Percentiles rank a stretch among this genome's conserved stretches.
Conservation (phyloP, 106 monocot species). For the Narthecium ossifragum region DNA sequence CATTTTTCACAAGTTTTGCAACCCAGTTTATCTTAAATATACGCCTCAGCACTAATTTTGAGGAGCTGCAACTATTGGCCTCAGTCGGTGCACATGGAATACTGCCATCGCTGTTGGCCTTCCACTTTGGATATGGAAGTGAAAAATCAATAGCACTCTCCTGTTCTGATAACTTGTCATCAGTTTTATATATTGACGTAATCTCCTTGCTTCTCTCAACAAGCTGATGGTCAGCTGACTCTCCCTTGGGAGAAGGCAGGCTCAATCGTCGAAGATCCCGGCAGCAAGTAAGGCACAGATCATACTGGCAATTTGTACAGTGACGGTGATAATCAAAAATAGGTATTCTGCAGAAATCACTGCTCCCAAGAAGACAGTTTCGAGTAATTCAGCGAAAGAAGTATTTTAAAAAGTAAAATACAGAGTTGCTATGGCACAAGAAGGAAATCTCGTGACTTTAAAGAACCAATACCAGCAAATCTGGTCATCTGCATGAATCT, state of each 20-base stretch:
- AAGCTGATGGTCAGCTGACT: constrained; percentile 4
- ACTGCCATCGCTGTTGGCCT: constrained; percentile 65
- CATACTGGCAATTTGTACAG: constrained; percentile 69
- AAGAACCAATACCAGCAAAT: constrained; percentile 76
- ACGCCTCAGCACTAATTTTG: constrained; percentile 59
- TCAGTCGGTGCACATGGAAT: constrained; percentile 58
- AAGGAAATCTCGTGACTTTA: too few species aligned
- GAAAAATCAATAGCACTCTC: constrained; percentile 33
- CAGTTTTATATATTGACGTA: too few species aligned
- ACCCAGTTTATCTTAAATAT: constrained; percentile 97
- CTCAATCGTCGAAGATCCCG: constrained; percentile 58
- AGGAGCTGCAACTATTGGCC: constrained; percentile 52
- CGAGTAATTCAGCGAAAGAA: background rate
- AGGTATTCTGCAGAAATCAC: constrained; percentile 84
- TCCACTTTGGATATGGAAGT: constrained; percentile 73
- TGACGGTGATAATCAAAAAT: constrained; percentile 96
- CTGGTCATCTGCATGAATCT: constrained; percentile 79
- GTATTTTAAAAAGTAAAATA: too few species aligned
- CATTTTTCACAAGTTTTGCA: constrained; percentile 74
- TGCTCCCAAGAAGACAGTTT: constrained; percentile 18
- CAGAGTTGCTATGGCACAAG: too few species aligned
- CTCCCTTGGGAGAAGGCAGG: constrained; percentile 16
- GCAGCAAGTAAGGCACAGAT: constrained; percentile 83
- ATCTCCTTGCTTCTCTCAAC: constrained; percentile 13
- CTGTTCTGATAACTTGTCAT: too few species aligned